Base-by-base conservation (phyloP, 116 monocot species). In the Dioscorea cayenensis region DNA sequence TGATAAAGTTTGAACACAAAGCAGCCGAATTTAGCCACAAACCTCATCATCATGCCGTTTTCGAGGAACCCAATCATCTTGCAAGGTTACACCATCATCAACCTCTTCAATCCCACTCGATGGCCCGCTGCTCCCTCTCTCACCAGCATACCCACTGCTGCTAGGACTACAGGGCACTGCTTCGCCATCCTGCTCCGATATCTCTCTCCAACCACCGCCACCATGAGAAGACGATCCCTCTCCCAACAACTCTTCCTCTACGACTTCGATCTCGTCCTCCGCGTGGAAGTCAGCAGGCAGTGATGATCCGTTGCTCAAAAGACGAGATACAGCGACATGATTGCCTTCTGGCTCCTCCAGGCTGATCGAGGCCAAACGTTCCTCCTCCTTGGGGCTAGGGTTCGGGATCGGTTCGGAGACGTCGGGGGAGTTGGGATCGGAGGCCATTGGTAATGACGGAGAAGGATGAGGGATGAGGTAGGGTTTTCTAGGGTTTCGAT, bases 101-200 rank as follows among this genome's bases (percentile, higher is more conserved):
- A 63, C 72, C 67, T 90, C 88, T 35, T 68, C 82, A 7, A 78
- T 82, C 72, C 73, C 86, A 36, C 84, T 95, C 52, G 95, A 87
- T 9, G 51, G 73, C 1, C 65, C 79, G 51, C 95, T 95, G 78
- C 92, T 91, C 20, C 93, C 92, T 43, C 84, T 75, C 83, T 89
- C 96, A 1, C 85, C 96, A 8, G 90, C 92, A 58, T 87, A 90
- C 29, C 90, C 89, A 72, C 96, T 92, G 65, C 95, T 96, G 71
- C 83, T 87, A 7, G 92, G 89, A 66, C 87, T 89, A 7, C 87
- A 66, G 37, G 76, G 75, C 64, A 52, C 7, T 43, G 12, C 77
- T 27, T 85, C 82, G 55, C 71, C 79, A 3, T 83, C 84, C 71
- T 60, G 67, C 68, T 81, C 90, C 73, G 69, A 80, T 23, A 73